Evolutionary conservation across 192 early-diverging fungal species (phyloP), one percentile per base, ranked within the genome.

Genomic region (Spizellomyces punctatus): DNA sequence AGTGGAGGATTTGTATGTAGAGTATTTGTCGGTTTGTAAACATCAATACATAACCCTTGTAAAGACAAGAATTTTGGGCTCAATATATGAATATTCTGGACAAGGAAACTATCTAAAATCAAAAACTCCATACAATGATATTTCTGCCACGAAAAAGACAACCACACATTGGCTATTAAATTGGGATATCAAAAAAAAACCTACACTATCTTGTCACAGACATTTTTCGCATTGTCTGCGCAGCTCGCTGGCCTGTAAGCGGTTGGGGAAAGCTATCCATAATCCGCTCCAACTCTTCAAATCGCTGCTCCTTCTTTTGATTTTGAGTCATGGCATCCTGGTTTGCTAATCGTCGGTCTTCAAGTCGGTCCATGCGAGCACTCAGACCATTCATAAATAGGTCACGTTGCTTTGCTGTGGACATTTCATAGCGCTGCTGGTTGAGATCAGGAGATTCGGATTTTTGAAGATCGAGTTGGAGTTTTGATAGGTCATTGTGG

Each of bases 371-470:
- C 22, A 78, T 41, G 19, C 56, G 44, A 7, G 66, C 63, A 19
- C 42, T n/a, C 16, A 78, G 43, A 8, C 41, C 45, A 6, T 50
- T 46, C 17, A 78, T 50, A 42, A 69, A 74, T 65, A 78, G 63
- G 44, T 73, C 62, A 19, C 48, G 43, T 49, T 78, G 58, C 55
- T 78, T 78, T 10, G n/a, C 17, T 8, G 63, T 22, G 0, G 76
- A 74, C 9, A 69, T 46, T 10, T 68, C 71, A 67, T 64, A 78
- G 6, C 76, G 71, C 62, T 78, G 76, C 14, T 74, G 69, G 17
- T 54, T 54, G 14, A n/a, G 14, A n/a, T 12, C 17, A n/a, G 50
- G 12, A n/a, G 50, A 54, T 19, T 12, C 50, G 17, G 50, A 54
- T 19, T 19, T 12, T 19, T 54, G 50, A 12, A 54, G 17, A 54